Conservation (phyloP, 176 grass and related monocot genomes). For the barley (Hordeum vulgare) region MorexV3_pseudomolecules_assembly NC_058518.1:435477473-435477972, state of each 20-base stretch:
- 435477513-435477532: conserved; percentile 6
- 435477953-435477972: too few relatives aligned
- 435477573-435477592: not conserved
- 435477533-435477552: not conserved
- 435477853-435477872: not conserved
- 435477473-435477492: not conserved
- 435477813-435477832: too few relatives aligned
- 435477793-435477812: too few relatives aligned
- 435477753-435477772: not conserved
- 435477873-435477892: too few relatives aligned
- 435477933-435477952: too few relatives aligned
- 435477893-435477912: too few relatives aligned
- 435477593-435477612: not conserved
- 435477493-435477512: not conserved
- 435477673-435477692: not conserved
- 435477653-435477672: not conserved
- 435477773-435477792: too few relatives aligned
- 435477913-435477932: not conserved
- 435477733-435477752: not conserved
- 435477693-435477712: not conserved
- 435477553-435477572: not conserved
- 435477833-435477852: not conserved
- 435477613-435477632: not conserved
- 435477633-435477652: not conserved
- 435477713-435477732: not conserved